These are phyloP conservation scores for Ogataea populi-albae DNA, from an alignment of 805 yeast genomes.

Conservation along the genomic window DNA sequence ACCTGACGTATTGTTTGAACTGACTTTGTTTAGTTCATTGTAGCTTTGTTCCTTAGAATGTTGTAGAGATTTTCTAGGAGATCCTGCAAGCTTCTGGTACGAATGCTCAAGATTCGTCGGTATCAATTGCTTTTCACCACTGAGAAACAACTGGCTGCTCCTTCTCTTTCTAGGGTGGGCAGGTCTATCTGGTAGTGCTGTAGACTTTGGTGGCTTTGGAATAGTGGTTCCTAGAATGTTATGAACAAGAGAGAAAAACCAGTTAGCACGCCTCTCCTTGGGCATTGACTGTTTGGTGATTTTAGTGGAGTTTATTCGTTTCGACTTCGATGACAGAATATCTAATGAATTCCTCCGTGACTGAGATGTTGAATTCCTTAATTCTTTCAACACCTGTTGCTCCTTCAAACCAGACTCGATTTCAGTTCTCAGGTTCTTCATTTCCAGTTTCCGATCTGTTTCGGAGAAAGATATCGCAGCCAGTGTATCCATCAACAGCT, in stretches of 20 bases:
- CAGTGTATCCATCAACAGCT: conserved; percentile 16
- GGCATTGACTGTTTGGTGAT: conserved; percentile 11
- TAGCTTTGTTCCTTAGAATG: too few species aligned
- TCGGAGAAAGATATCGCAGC: conserved; percentile 13
- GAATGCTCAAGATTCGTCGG: neutral
- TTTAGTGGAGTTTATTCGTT: conserved; percentile 23
- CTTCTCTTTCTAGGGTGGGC: neutral
- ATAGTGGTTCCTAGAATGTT: too few species aligned
- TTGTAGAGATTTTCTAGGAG: too few species aligned
- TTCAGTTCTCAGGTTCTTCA: conserved; percentile 7
- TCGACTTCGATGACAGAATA: conserved; percentile 7
- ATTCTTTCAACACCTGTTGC: conserved; percentile 8
- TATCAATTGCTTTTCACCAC: neutral
- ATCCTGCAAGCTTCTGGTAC: neutral
- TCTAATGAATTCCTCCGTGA: conserved; percentile 25
- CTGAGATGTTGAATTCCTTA: conserved; percentile 6
- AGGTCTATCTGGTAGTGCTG: too few species aligned
- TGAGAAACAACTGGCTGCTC: neutral
- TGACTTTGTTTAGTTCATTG: too few species aligned
- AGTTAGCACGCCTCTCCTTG: conserved; percentile 1
- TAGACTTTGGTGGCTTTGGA: too few species aligned
- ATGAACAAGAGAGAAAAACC: conserved; percentile 7
- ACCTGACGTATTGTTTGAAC: neutral
- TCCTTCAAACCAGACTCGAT: conserved; percentile 9
- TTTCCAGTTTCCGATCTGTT: conserved; percentile 5